phyloP scores from a whole-genome alignment of 768 basidiomycete genomes.

The Pleurotus tuber-regium region DNA sequence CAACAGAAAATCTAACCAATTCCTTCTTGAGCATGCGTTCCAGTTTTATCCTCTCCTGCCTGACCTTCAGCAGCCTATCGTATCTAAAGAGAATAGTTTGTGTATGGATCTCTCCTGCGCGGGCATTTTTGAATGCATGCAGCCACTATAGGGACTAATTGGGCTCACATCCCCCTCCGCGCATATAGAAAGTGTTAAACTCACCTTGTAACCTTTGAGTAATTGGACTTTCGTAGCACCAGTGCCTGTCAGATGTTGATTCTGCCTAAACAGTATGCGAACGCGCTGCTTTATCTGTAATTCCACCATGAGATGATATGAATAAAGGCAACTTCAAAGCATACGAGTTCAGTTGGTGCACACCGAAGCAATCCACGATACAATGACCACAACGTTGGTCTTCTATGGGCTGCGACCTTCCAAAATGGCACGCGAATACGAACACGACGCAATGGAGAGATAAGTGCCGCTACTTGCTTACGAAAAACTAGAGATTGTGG shows the following conservation, averaged over 20 bases:
- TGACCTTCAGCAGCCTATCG: conserved; percentile 51
- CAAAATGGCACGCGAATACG: conserved; percentile 67
- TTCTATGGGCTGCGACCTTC: conserved; percentile 64
- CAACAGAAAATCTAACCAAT: too few relatives aligned
- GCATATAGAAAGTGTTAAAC: conserved; percentile 17
- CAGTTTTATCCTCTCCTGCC: conserved; percentile 47
- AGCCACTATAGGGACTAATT: conserved; percentile 53
- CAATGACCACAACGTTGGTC: conserved; percentile 74
- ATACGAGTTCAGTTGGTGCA: conserved; percentile 55
- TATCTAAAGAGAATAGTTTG: conserved; percentile 54
- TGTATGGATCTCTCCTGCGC: conserved; percentile 46
- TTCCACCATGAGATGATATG: conserved; percentile 8
- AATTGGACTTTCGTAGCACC: conserved; percentile 45
- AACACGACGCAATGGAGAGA: conserved; percentile 58
- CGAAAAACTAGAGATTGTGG: conserved; percentile 50
- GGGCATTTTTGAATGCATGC: conserved; percentile 52
- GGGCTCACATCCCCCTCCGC: too few relatives aligned
- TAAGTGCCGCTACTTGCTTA: conserved; percentile 44
- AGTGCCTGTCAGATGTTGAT: conserved; percentile 54
- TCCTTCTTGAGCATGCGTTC: conserved; percentile 45
- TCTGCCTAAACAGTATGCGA: conserved; percentile 47
- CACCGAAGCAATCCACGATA: conserved; percentile 67
- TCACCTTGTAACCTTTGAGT: conserved; percentile 54
- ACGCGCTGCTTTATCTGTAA: conserved; percentile 59
- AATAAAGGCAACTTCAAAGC: conserved; percentile 16